Evolutionary conservation across 352 stramenopile genomes (phyloP).

Genomic region (Aphanomyces astaci): DNA sequence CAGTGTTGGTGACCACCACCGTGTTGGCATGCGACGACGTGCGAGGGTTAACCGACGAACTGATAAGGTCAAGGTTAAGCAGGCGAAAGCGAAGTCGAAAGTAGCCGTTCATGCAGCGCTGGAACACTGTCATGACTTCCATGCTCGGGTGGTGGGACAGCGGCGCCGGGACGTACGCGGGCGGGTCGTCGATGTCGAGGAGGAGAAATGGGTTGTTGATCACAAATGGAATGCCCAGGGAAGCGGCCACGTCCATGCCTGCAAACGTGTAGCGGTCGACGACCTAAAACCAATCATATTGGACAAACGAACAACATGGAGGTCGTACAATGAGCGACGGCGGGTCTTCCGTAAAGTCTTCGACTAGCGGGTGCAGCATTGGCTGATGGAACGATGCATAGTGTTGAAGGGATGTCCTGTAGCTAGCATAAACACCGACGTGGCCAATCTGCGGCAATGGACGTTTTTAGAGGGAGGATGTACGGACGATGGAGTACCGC

Average conservation of each 20-base stretch:
- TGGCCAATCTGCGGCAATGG: not conserved
- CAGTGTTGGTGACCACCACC: slow-evolving; percentile 73
- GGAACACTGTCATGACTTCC: slow-evolving; percentile 59
- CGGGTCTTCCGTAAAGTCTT: slow-evolving; percentile 55
- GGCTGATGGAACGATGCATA: slow-evolving; percentile 72
- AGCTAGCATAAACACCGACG: slow-evolving; percentile 48
- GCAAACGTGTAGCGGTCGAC: slow-evolving; percentile 79
- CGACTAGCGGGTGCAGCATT: slow-evolving; percentile 55
- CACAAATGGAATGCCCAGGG: slow-evolving; percentile 59
- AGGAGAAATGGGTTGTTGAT: slow-evolving; percentile 76
- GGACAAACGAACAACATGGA: not conserved
- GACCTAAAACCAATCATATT: slow-evolving; percentile 25
- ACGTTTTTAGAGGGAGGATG: not conserved
- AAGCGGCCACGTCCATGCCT: slow-evolving; percentile 58
- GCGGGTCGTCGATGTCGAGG: slow-evolving; percentile 77
- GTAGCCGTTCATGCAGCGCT: slow-evolving; percentile 72
- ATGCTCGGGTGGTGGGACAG: slow-evolving; percentile 73
- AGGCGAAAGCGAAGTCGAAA: slow-evolving; percentile 70
- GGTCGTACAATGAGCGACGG: slow-evolving; percentile 40
- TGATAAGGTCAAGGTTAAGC: slow-evolving; percentile 44
- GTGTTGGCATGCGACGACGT: slow-evolving; percentile 31
- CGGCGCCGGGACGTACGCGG: slow-evolving; percentile 65
- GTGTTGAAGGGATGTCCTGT: slow-evolving; percentile 51
- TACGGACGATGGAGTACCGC: not conserved
- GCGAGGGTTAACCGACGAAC: slow-evolving; percentile 17